These are phyloP conservation scores for Ichthyophthirius multifiliis DNA, from an alignment of 169 alveolate genomes.

Conservation along the genomic window DNA sequence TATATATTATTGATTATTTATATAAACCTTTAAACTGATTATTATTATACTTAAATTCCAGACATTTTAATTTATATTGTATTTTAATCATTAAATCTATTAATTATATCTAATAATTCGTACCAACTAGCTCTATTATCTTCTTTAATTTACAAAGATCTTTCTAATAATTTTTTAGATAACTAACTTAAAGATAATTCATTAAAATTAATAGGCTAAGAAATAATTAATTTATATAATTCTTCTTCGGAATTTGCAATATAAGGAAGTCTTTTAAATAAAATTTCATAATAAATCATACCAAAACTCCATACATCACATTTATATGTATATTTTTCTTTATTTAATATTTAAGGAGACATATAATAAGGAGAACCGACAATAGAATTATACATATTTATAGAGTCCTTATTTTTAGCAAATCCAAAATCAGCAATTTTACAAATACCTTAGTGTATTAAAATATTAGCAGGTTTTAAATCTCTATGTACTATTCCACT, in stretches of 20 bases:
- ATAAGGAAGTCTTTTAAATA: slow-evolving; percentile 20
- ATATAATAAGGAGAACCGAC: slow-evolving; percentile 46
- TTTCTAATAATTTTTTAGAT: background rate
- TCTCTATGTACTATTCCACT: too few species aligned
- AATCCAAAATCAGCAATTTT: background rate
- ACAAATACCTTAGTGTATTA: background rate
- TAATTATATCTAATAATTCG: background rate
- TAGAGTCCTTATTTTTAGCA: too few species aligned
- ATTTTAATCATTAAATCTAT: background rate
- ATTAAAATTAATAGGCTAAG: background rate
- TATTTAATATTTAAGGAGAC: slow-evolving; percentile 34
- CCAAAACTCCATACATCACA: slow-evolving; percentile 48
- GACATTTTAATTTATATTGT: background rate
- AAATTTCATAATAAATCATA: slow-evolving; percentile 29
- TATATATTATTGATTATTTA: too few species aligned
- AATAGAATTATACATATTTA: slow-evolving; percentile 9
- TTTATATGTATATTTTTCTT: slow-evolving; percentile 26
- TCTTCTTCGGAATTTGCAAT: slow-evolving; percentile 23
- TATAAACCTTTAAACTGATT: too few species aligned
- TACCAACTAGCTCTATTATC: slow-evolving; percentile 23
- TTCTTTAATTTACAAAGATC: slow-evolving; percentile 15
- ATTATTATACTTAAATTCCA: too few species aligned
- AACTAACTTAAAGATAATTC: background rate
- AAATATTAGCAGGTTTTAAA: background rate
- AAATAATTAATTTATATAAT: background rate